Percentiles rank a stretch among this genome's conserved stretches.
phyloP scores from a whole-genome alignment of 169 alveolate genomes.

The Plasmodium malariae region DNA sequence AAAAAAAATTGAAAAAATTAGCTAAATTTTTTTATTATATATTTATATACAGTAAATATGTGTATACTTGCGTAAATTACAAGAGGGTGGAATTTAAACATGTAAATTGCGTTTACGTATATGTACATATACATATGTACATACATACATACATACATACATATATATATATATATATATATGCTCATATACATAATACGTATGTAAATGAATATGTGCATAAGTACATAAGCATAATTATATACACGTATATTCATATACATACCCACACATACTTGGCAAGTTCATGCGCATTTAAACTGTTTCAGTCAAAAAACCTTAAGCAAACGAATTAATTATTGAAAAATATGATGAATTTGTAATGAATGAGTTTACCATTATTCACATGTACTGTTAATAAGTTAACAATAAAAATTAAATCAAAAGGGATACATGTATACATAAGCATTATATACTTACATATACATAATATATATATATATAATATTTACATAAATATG shows the following conservation, averaged over 20 bases:
- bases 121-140: not conserved
- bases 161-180: not conserved
- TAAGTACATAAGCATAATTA: too few species aligned
- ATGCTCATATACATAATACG: not conserved
- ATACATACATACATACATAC: constrained; percentile 9
- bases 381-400: not conserved
- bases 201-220: not conserved
- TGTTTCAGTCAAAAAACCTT: not conserved
- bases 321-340: not conserved
- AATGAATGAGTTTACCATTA: not conserved
- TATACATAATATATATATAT: too few species aligned
- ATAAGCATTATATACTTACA: too few species aligned
- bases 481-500: too few species aligned
- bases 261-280: too few species aligned
- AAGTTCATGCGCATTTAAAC: too few species aligned
- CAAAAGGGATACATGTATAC: too few species aligned
- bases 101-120: not conserved
- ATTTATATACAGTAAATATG: not conserved
- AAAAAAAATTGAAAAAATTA: constrained; percentile 8
- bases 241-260: too few species aligned
- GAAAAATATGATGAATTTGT: not conserved
- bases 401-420: too few species aligned
- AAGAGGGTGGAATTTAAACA: not conserved
- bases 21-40: constrained; percentile 7
- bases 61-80: not conserved